These are phyloP conservation scores for Trichoderma simmonsii DNA, from an alignment of 2,329 filamentous ascomycete species.

Conservation along the genomic window DNA sequence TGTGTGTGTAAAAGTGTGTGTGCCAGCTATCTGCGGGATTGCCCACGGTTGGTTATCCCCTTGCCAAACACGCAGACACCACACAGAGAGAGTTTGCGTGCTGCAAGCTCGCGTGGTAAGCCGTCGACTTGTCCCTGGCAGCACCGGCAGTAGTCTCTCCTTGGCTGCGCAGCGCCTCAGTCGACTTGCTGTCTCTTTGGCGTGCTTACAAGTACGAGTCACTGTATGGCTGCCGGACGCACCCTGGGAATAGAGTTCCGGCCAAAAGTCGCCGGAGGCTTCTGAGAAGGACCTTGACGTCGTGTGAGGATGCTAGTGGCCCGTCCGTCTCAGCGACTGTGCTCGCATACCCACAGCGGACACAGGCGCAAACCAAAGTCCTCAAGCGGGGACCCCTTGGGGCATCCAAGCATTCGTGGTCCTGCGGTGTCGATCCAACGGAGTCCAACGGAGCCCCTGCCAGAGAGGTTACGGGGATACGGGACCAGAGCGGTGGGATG, in stretches of 20 bases:
- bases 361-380: constrained; percentile 12
- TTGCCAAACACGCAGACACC: neutral
- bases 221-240: neutral
- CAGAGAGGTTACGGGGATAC: neutral
- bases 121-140: constrained; percentile 7
- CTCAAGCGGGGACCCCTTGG: constrained; percentile 16
- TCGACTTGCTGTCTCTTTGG: neutral
- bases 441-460: constrained; percentile 15
- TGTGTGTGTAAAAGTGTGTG: neutral
- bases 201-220: neutral
- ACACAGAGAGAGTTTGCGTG: neutral
- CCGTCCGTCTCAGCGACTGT: neutral
- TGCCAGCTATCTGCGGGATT: neutral
- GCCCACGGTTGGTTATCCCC: neutral
- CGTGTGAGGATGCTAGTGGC: constrained; percentile 5
- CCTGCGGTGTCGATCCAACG: constrained; percentile 19
- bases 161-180: neutral
- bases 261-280: constrained; percentile 10
- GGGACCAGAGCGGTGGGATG: constrained; percentile 8
- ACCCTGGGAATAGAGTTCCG: constrained; percentile 17
- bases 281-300: neutral
- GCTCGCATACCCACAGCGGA: constrained; percentile 5
- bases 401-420: neutral
- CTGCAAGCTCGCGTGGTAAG: constrained; percentile 11
- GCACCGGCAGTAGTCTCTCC: constrained; percentile 2